Conservation (phyloP, 108 stramenopile genomes). For the Fistulifera solaris region DNA sequence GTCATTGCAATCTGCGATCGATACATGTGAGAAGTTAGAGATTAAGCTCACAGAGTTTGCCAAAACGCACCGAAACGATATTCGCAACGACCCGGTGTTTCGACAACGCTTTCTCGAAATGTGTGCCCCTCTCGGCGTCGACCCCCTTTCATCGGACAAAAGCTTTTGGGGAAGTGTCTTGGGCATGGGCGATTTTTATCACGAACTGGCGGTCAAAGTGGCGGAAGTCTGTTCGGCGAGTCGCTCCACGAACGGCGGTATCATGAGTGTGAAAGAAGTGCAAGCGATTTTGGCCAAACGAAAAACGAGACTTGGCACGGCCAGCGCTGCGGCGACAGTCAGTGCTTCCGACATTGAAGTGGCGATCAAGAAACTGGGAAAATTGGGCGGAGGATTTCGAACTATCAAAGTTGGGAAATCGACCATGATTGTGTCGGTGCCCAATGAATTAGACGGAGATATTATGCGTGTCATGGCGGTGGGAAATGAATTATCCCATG, state of each 20-base stretch:
- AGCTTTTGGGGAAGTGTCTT: slow-evolving; percentile 61
- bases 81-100: slow-evolving; percentile 67
- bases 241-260: slow-evolving; percentile 88
- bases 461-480: slow-evolving; percentile 73
- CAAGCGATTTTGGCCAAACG: slow-evolving; percentile 47
- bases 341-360: slow-evolving; percentile 62
- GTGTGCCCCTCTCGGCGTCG: slow-evolving; percentile 86
- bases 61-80: slow-evolving; percentile 52
- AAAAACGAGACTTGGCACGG: slow-evolving; percentile 43
- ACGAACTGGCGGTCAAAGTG: slow-evolving; percentile 96
- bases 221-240: slow-evolving; percentile 90
- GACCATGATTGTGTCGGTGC: slow-evolving; percentile 76
- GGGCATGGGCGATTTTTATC: slow-evolving; percentile 93
- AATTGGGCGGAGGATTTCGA: slow-evolving; percentile 80
- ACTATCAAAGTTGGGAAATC: slow-evolving; percentile 55
- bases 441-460: slow-evolving; percentile 77
- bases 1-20: slow-evolving; percentile 62
- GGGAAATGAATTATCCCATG: slow-evolving; percentile 25
- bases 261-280: slow-evolving; percentile 80
- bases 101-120: slow-evolving; percentile 91
- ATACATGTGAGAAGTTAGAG: slow-evolving; percentile 70
- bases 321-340: slow-evolving; percentile 6
- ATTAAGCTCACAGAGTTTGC: slow-evolving; percentile 82
- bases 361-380: slow-evolving; percentile 64
- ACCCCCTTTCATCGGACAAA: slow-evolving; percentile 67